Evolutionary conservation across 176 grass and related monocot species (phyloP), one percentile per base, ranked within the genome.

Genomic region (barley (Hordeum vulgare)): DNA sequence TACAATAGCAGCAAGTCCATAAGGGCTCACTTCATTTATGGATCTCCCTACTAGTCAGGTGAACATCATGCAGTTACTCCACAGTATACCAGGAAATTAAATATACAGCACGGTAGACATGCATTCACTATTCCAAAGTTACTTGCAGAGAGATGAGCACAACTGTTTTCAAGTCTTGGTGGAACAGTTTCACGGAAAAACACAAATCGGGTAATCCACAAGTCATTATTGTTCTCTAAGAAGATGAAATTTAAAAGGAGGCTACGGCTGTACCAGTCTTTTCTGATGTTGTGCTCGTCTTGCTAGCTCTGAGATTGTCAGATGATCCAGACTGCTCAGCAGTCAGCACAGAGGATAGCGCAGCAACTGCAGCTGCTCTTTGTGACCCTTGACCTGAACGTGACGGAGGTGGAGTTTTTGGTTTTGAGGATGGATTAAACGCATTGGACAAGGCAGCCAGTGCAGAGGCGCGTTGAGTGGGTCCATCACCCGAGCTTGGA

Each of bases 281-380:
- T 11, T 79, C 88, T 41, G 79, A 66, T 84, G 83, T 41, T 71
- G 84, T 80, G 51, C 77, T 87, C 64, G 84, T 82, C 86, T 85
- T 91, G 76, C 66, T 90, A 59, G 84, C 18, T 79, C 82, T 79
- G 45, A 89, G 91, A 69, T 80, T 91, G 29, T 97, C 95, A 78
- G 95, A 87, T 70, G 90, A 79, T 69, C 83, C 88, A 39, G 84
- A 83, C 67, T 89, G 95, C 84, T 98, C 95, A 72, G 88, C 95
- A 65, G 92, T 98, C 56, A 98, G 66, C 40, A 98, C 95, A 42
- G 92, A 83, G 9, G 95, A 98, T 15, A 98, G 90, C 29, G 92
- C 92, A 79, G 95, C 92, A 77, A 98, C 95, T 8, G 95, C 95
- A n/a, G 95, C 95, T 84, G 95, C 95, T 89, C 95, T 94, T 80